Base-by-base conservation (phyloP, 2,329 filamentous ascomycete genomes). In the Leptoxyphium fumago region DNA sequence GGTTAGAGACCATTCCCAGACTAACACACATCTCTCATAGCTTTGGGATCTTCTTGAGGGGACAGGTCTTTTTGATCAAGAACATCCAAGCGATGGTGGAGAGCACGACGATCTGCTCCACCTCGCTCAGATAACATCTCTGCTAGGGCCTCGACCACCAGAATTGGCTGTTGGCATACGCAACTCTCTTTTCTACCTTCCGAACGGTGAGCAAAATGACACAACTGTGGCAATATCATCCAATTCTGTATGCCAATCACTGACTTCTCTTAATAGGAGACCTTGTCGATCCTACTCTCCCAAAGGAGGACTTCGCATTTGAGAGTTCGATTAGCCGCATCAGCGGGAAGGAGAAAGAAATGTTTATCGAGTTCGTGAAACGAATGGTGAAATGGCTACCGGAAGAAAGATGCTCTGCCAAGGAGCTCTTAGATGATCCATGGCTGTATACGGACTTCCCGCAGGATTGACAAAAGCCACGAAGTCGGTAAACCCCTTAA, bases 341-440 rank as follows among this genome's bases (percentile, higher is more conserved):
- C 7, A 43, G 47, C n/a, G 55, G 52, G 6, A 36, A 50, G 10
- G 48, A 64, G 30, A 64, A 64, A 49, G 55, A 51, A 14, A 15
- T 43, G 8, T 67, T 65, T 47, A 38, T 66, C 5, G 34, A 29
- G 13, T 64, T 67, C 42, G 53, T 64, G 28, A 48, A 50, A 41
- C 54, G 50, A 3, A 66, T 67, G 61, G 48, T 67, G 11, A 52
- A 53, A 42, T 68, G 64, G 63, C 40, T 58, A 15, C 62, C 62
- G 13, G 62, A 66, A 48, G 58, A 65, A 29, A 55, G 63, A 38
- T 55, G 49, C 41, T 59, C 59, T 2, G 61, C 64, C 10, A 56
- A 49, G 44, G 51, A 66, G 48, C 52, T 66, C n/a, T 51, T 65
- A n/a, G 49, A 58, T 2, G 55, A 66, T 49, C 55, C 59, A 39